These are phyloP conservation scores for Botrytis sinoallii DNA, from an alignment of 2,329 filamentous ascomycete genomes.

Conservation along the genomic window DNA sequence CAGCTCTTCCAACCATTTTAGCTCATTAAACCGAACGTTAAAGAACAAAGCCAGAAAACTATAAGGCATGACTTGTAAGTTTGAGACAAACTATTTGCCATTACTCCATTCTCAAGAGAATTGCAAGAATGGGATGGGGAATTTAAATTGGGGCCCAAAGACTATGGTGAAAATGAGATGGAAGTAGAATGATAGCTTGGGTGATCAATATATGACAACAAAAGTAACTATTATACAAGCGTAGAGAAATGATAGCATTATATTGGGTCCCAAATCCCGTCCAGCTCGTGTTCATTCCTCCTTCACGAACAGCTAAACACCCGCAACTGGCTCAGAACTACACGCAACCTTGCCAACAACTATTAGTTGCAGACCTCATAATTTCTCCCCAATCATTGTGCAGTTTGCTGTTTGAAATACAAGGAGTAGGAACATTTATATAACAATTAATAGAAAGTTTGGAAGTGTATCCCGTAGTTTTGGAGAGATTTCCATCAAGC, in stretches of 20 bases:
- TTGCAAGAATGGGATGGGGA: neutral
- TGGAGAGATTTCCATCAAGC: neutral
- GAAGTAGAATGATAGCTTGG: fast-evolving
- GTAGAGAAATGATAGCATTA: neutral
- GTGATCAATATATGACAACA: neutral
- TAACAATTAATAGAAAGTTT: neutral
- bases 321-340: neutral
- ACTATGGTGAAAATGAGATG: neutral
- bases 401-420: neutral
- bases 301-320: neutral
- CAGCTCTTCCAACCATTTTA: neutral
- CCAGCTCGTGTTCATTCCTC: neutral
- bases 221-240: neutral
- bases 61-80: neutral
- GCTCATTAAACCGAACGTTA: too few relatives aligned
- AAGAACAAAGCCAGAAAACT: too few relatives aligned
- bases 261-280: neutral
- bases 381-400: neutral
- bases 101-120: neutral
- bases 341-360: neutral
- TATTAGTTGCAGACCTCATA: neutral
- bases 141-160: neutral
- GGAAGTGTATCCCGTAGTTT: neutral
- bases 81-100: neutral
- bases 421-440: neutral